These are phyloP conservation scores for Rugonectria rugulosa DNA, from an alignment of 2,329 filamentous ascomycete genomes.

Conservation along the genomic window DNA sequence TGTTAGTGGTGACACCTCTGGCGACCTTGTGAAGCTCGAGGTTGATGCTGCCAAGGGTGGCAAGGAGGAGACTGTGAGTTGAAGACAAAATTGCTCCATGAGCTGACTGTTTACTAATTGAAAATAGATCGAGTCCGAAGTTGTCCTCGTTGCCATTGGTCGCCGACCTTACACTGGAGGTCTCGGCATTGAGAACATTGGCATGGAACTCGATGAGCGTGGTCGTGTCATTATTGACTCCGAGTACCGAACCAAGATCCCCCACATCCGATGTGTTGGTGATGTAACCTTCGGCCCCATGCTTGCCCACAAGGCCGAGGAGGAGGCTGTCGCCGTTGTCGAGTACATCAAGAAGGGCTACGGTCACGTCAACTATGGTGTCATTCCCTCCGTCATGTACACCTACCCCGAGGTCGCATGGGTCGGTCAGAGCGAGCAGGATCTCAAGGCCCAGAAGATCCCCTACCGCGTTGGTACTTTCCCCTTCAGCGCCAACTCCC, in stretches of 20 bases:
- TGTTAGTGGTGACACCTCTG: slow-evolving; percentile 79
- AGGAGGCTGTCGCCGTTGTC: slow-evolving; percentile 92
- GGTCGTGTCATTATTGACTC: slow-evolving; percentile 97
- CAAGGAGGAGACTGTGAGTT: slow-evolving; percentile 85
- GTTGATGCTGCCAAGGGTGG: slow-evolving; percentile 95
- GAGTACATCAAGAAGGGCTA: slow-evolving; percentile 99
- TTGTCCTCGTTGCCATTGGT: slow-evolving; percentile 95
- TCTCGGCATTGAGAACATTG: slow-evolving; percentile 92
- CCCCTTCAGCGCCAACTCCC: slow-evolving; percentile 97
- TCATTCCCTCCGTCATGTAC: slow-evolving; percentile 99
- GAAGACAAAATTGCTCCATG: background rate
- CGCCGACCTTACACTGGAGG: slow-evolving; percentile 93
- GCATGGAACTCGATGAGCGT: slow-evolving; percentile 89
- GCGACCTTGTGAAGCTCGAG: slow-evolving; percentile 80
- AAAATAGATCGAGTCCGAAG: slow-evolving; percentile 85
- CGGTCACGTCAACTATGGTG: slow-evolving; percentile 98
- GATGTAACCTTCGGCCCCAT: slow-evolving; percentile 98
- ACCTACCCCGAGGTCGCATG: slow-evolving; percentile 98
- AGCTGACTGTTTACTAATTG: slow-evolving; percentile 29
- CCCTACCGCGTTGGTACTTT: slow-evolving; percentile 94
- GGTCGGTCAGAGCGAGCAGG: slow-evolving; percentile 97
- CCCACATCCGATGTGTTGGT: slow-evolving; percentile 96
- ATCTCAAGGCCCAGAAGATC: slow-evolving; percentile 87
- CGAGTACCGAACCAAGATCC: slow-evolving; percentile 97
- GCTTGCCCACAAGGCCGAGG: slow-evolving; percentile 99